Base-by-base conservation (phyloP, 176 grass and related monocot species). In the Oryza nivara region DNA sequence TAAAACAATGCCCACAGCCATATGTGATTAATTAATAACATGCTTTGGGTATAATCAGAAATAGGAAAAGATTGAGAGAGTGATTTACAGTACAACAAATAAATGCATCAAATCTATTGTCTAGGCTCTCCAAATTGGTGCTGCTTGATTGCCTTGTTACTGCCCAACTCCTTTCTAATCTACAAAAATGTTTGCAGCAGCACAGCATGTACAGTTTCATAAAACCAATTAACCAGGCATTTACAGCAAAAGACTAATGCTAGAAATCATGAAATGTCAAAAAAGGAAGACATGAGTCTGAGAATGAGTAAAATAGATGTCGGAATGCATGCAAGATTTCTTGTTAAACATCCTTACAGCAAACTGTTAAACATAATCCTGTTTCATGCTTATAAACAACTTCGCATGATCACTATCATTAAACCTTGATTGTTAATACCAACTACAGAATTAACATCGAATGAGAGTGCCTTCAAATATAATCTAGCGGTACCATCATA, bases 291-390 rank as follows among this genome's bases (percentile, higher is more conserved):
- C 11, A 40, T n/a, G 16, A 85, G 30, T 64, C 25, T 17, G 2
- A 45, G 6, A n/a, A 68, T 58, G 35, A 28, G 52, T 44, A 61
- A 80, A 66, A 74, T 23, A 38, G 79, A 75, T 80, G 49, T 64
- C 13, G 16, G 20, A 58, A 49, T 58, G n/a, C 48, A 75, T 17
- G 58, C 69, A 66, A 44, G 67, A 72, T 56, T 77, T 70, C 58
- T 40, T 52, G 32, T 85, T 22, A 25, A 65, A 78, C 82, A 82
- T 47, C 61, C 17, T 28, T 56, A 78, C 40, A 43, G 56, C 7
- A 77, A 82, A 46, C 11, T 34, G 75, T 86, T 45, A 74, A 79
- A 79, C 11, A 82, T 68, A 81, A 56, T 28, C 75, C 14, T 5
- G 19, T 67, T 60, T 72, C n/a, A 73, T 61, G 74, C 25, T 72